Evolutionary conservation across 2,329 filamentous ascomycete genomes (phyloP).

Genomic region (Grosmannia huntii): DNA sequence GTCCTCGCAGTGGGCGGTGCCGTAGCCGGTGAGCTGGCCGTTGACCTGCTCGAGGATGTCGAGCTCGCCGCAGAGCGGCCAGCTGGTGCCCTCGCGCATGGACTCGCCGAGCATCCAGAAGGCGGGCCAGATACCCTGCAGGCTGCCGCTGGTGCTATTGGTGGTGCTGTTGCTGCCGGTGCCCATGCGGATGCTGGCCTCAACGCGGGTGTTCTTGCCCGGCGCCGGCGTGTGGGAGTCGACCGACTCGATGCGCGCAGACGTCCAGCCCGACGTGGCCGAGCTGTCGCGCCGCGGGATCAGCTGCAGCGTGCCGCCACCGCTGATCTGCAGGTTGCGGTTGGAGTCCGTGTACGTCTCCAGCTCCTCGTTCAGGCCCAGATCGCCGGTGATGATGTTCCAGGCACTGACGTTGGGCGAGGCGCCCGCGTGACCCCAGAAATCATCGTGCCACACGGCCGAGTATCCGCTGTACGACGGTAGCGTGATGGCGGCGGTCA

Average conservation of each 20-base stretch:
- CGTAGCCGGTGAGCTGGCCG: conserved; percentile 31
- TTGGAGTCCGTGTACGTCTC: conserved; percentile 34
- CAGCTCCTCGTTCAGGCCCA: conserved; percentile 47
- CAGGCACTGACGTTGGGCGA: conserved; percentile 24
- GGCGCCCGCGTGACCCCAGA: conserved; percentile 23
- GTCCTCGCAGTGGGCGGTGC: conserved; percentile 41
- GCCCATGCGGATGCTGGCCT: conserved; percentile 35
- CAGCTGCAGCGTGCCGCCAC: conserved; percentile 36
- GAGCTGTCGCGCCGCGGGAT: conserved; percentile 30
- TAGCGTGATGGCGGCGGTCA: conserved; percentile 23
- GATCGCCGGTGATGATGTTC: conserved; percentile 37
- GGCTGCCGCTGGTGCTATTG: conserved; percentile 15
- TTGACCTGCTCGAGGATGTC: conserved; percentile 46
- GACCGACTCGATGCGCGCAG: conserved; percentile 39
- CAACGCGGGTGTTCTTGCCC: conserved; percentile 32
- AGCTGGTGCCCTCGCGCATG: conserved; percentile 31
- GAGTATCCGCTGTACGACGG: conserved; percentile 27
- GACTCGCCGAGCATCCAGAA: conserved; percentile 44
- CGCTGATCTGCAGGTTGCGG: conserved; percentile 36
- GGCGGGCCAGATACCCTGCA: conserved; percentile 45
- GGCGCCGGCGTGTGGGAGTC: conserved; percentile 30
- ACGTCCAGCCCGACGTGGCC: conserved; percentile 35
- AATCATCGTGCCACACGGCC: conserved; percentile 30
- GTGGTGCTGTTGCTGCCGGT: conserved; percentile 12
- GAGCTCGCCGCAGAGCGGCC: conserved; percentile 43